phyloP scores from a whole-genome alignment of 257 asterid genomes.

The Forsythia suspensa region DNA sequence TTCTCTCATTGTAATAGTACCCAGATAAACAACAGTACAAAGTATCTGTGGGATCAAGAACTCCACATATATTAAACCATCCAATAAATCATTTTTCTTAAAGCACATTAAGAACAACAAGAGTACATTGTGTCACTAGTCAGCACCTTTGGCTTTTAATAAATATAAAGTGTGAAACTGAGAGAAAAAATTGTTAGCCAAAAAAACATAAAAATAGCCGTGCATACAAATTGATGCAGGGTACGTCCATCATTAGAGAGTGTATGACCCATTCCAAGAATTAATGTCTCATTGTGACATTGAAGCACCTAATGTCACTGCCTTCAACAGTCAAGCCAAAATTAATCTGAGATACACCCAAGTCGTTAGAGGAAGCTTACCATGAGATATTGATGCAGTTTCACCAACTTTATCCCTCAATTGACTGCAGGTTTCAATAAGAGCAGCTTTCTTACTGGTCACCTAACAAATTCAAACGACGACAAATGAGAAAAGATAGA shows the following conservation, averaged over 20 bases:
- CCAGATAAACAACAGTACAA: neutral
- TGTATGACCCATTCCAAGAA: neutral
- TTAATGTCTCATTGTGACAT: neutral
- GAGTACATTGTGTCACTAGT: neutral
- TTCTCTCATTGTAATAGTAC: neutral
- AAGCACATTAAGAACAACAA: neutral
- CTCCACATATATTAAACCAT: neutral
- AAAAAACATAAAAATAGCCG: neutral
- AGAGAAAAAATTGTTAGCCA: neutral
- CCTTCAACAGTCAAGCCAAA: neutral
- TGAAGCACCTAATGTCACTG: neutral
- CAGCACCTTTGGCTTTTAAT: neutral
- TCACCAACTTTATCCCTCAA: slow-evolving; percentile 83
- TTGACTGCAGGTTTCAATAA: slow-evolving; percentile 63
- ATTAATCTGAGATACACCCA: neutral
- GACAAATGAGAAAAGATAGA: slow-evolving; percentile 12
- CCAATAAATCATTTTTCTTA: neutral
- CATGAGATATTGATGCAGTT: slow-evolving; percentile 58
- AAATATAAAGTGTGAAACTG: neutral
- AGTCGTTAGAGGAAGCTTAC: neutral
- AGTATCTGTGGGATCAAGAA: neutral
- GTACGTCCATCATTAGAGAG: neutral
- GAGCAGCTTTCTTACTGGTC: slow-evolving; percentile 86
- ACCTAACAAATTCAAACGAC: slow-evolving; percentile 48
- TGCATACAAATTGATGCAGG: neutral